Evolutionary conservation across 441 rosid species (phyloP), one percentile per base, ranked within the genome.

Genomic region (Mallotus repandus): DNA sequence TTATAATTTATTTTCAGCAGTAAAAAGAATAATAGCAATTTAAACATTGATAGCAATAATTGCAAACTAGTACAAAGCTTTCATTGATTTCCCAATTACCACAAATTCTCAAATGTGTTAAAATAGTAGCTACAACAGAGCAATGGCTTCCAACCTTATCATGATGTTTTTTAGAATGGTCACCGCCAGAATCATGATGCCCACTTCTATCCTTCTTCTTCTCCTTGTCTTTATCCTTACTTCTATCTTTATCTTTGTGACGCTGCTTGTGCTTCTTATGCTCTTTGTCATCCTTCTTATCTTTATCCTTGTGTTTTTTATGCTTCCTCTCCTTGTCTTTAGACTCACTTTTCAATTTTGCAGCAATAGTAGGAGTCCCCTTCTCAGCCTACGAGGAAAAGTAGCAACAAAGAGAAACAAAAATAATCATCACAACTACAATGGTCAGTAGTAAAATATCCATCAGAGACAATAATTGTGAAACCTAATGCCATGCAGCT

Each of bases 261-360:
- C 86, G 97, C 73, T 88, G 98, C 77, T 92, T 94, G 82, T 86
- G 97, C 84, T 89, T 92, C 93, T 89, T 96, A 78, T 89, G 96
- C 70, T 86, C 90, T 80, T 79, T 86, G 70, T 91, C 93, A 78
- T 91, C 87, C 15, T 89, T 92, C 83, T 87, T 89, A 41, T 78
- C 91, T 79, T 76, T 86, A 70, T 92, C 97, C 77, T 80, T 90
- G 76, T 84, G 93, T 80, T 89, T 92, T 76, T 80, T 89, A 84
- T 88, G 97, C 85, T 88, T 89, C 86, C 85, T 85, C 74, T 90
- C 93, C 82, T 81, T 89, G 79, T 90, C 93, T 74, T 85, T 92
- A 5, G 91, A 81, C 64, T 88, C 91, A 72, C 81, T 81, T 79
- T 86, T 92, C 19, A 86, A 86, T 84, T 90, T 92, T 7, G 88